A percentile compares a stretch with the other conserved stretches of the same genome.
Evolutionary conservation across 352 stramenopile species (phyloP).

Genomic region (Phytophthora uliginosa): DNA sequence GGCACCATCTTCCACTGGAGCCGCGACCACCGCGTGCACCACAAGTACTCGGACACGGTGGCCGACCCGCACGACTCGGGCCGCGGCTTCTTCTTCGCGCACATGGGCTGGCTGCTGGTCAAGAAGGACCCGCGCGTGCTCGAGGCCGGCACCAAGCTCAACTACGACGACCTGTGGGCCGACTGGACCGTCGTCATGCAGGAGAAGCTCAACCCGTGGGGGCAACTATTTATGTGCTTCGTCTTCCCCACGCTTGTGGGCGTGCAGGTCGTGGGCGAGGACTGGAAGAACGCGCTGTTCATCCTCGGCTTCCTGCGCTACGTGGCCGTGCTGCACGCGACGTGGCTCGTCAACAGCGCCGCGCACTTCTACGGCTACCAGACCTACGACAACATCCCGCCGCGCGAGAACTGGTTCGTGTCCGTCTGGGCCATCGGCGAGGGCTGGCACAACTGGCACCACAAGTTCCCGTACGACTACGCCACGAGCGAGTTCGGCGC

Average conservation of each 20-base stretch:
- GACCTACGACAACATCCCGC: constrained; percentile 97
- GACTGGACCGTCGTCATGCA: constrained; percentile 97
- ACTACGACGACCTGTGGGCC: constrained; percentile 97
- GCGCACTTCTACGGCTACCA: constrained; percentile 99
- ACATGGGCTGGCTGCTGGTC: constrained; percentile 99
- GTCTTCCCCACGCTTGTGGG: constrained; percentile 94
- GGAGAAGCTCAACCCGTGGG: constrained; percentile 98
- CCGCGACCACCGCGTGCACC: constrained; percentile 98
- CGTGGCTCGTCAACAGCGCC: constrained; percentile 99
- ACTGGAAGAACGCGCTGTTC: constrained; percentile 97
- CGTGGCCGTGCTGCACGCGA: constrained; percentile 96
- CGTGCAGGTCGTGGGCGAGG: constrained; percentile 90
- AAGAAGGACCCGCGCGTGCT: constrained; percentile 97
- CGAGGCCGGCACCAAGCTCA: constrained; percentile 93
- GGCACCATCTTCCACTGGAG: constrained; percentile 99
- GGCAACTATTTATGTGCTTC: constrained; percentile 99
- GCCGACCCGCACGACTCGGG: constrained; percentile 96
- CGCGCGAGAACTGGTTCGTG: constrained; percentile 98
- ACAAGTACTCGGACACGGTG: constrained; percentile 98
- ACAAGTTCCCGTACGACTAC: constrained; percentile 99
- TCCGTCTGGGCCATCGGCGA: constrained; percentile 97
- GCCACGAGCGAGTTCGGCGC: constrained; percentile 98
- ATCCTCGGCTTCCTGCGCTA: constrained; percentile 96
- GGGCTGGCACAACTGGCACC: constrained; percentile 99
- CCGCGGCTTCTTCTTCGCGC: constrained; percentile 99